A percentile compares a stretch with the other conserved stretches of the same genome.
These are phyloP conservation scores for Litchi chinensis DNA, from an alignment of 345 rosid genomes.

Conservation along the genomic window DNA sequence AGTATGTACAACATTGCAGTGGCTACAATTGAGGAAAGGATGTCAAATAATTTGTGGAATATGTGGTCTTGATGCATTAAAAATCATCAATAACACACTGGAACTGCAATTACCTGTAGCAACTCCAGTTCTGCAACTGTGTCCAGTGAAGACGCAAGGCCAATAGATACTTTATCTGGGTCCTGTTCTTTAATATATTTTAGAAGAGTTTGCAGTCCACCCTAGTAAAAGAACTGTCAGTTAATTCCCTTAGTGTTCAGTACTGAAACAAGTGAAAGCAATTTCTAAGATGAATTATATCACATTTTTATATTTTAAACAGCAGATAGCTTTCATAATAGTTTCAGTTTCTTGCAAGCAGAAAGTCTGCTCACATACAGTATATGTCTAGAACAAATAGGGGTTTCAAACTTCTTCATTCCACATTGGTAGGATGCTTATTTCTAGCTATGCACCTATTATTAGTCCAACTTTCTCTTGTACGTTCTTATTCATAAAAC, in stretches of 20 bases:
- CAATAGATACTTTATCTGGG: slow-evolving; percentile 87
- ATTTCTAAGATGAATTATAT: slow-evolving; percentile 5
- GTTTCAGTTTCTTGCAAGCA: neutral
- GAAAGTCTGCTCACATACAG: neutral
- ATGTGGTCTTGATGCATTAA: neutral
- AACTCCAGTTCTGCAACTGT: slow-evolving; percentile 84
- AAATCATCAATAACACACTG: neutral
- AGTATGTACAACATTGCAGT: neutral
- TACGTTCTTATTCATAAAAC: too few species aligned
- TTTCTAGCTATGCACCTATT: slow-evolving; percentile 20
- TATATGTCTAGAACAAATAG: neutral
- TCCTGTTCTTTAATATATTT: slow-evolving; percentile 77
- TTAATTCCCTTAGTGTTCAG: slow-evolving; percentile 19
- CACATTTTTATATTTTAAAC: neutral
- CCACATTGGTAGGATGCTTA: neutral
- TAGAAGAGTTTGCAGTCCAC: slow-evolving; percentile 79
- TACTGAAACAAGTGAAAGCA: slow-evolving; percentile 10
- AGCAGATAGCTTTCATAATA: slow-evolving; percentile 6
- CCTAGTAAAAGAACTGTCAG: slow-evolving; percentile 43
- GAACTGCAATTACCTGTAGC: slow-evolving; percentile 61
- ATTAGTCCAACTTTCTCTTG: neutral
- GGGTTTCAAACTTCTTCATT: neutral
- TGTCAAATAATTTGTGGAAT: slow-evolving; percentile 1
- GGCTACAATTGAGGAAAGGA: neutral
- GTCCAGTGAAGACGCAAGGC: slow-evolving; percentile 80